Percentiles rank a stretch among this genome's conserved stretches.
These are phyloP conservation scores for Cystofilobasidium ferigula DNA, from an alignment of 768 basidiomycete species.

Conservation along the genomic window DNA sequence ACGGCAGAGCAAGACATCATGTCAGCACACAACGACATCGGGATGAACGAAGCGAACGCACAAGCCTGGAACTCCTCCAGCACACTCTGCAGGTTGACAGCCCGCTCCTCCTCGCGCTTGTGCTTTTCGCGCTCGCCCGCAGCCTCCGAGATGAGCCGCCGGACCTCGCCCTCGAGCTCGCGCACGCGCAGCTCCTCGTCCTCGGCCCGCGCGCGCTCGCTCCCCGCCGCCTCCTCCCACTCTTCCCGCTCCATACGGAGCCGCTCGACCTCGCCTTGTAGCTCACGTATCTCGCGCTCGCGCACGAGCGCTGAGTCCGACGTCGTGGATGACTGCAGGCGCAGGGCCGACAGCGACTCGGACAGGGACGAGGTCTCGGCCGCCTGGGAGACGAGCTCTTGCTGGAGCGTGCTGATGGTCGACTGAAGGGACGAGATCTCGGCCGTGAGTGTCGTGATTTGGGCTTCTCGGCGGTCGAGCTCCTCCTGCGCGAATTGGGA, in stretches of 20 bases:
- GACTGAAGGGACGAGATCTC: conserved; percentile 62
- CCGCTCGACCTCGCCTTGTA: conserved; percentile 75
- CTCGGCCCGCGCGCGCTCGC: conserved; percentile 49
- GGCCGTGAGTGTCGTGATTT: conserved; percentile 62
- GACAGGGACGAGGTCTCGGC: conserved; percentile 62
- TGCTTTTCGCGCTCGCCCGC: conserved; percentile 33
- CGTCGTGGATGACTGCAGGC: conserved; percentile 34
- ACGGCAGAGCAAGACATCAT: not conserved
- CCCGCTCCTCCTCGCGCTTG: conserved; percentile 56
- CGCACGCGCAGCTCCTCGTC: conserved; percentile 38
- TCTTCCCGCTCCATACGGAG: conserved; percentile 71
- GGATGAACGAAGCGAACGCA: conserved; percentile 41
- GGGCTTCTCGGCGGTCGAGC: conserved; percentile 81
- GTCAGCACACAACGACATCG: not conserved
- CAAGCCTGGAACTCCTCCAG: conserved; percentile 90
- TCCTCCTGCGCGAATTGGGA: conserved; percentile 94
- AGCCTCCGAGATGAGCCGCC: conserved; percentile 49
- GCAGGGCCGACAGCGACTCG: conserved; percentile 47
- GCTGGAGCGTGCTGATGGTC: conserved; percentile 67
- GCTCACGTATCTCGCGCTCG: conserved; percentile 59
- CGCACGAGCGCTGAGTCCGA: conserved; percentile 50
- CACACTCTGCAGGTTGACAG: conserved; percentile 77
- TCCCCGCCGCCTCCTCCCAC: conserved; percentile 58
- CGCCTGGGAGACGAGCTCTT: conserved; percentile 65
- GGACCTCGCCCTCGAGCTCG: conserved; percentile 39